phyloP scores from a whole-genome alignment of 805 yeast species.

The Yamadazyma sp. region DNA sequence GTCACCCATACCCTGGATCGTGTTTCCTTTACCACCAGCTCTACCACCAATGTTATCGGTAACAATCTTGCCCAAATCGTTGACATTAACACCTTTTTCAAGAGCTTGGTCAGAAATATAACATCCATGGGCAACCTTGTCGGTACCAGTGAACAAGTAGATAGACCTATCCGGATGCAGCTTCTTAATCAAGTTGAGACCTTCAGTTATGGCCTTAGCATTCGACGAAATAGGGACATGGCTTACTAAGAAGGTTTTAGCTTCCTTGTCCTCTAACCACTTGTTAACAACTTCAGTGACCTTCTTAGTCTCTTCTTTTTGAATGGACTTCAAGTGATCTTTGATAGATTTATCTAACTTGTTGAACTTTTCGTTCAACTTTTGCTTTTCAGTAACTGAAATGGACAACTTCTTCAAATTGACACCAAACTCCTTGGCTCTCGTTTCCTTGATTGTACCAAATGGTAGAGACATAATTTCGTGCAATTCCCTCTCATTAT shows the following conservation, averaged over 20 bases:
- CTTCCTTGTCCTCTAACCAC: constrained; percentile 54
- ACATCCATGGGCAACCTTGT: constrained; percentile 94
- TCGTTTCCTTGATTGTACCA: constrained; percentile 77
- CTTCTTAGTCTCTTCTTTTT: constrained; percentile 83
- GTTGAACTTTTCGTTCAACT: constrained; percentile 69
- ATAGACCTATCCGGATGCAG: constrained; percentile 71
- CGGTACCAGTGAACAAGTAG: constrained; percentile 75
- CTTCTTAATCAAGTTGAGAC: constrained; percentile 78
- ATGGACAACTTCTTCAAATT: constrained; percentile 78
- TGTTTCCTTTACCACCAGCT: constrained; percentile 97
- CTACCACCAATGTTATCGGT: constrained; percentile 85
- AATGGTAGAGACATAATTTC: constrained; percentile 63
- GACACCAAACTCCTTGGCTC: constrained; percentile 81
- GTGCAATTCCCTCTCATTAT: constrained; percentile 61
- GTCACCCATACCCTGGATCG: constrained; percentile 96
- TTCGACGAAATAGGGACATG: constrained; percentile 72
- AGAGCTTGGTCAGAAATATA: constrained; percentile 74
- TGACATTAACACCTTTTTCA: constrained; percentile 69
- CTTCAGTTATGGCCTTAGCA: constrained; percentile 94
- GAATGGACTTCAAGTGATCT: constrained; percentile 84
- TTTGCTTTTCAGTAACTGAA: constrained; percentile 76
- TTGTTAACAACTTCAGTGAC: constrained; percentile 73
- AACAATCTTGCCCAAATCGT: constrained; percentile 71
- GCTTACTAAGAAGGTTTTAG: constrained; percentile 60
- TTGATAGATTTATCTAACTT: constrained; percentile 82